A percentile compares a stretch with the other conserved stretches of the same genome.
phyloP scores from a whole-genome alignment of 2,329 filamentous ascomycete species.

The Fusarium multiceps region DNA sequence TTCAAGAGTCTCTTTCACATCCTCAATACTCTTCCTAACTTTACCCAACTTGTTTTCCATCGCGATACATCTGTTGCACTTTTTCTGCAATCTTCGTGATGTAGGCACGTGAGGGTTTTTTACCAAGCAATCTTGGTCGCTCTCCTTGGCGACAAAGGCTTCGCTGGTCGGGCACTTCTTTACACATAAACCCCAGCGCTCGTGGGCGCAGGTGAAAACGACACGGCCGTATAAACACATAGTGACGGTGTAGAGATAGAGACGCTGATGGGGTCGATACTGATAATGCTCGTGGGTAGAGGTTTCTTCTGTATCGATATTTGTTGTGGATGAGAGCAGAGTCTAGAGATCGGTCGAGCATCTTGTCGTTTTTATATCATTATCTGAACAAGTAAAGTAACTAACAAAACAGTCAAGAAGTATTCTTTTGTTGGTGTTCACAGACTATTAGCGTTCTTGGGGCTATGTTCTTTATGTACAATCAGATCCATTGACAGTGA shows the following conservation, averaged over 20 bases:
- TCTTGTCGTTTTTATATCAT: conserved; percentile 17
- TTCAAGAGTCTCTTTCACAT: not conserved
- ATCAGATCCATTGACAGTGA: not conserved
- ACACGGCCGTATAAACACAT: conserved; percentile 47
- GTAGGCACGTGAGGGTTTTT: conserved; percentile 40
- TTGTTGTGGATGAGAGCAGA: not conserved
- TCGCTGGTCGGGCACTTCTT: conserved; percentile 37
- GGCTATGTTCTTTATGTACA: conserved; percentile 15
- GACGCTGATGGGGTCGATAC: not conserved
- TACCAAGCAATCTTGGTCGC: conserved; percentile 32
- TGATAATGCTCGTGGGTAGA: not conserved
- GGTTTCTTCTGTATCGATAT: not conserved
- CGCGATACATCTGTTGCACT: conserved; percentile 43
- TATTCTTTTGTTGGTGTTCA: not conserved
- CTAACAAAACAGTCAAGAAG: not conserved
- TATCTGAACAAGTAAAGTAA: not conserved
- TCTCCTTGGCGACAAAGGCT: conserved; percentile 17
- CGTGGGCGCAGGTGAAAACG: conserved; percentile 45
- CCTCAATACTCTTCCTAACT: conserved; percentile 29
- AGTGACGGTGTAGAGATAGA: conserved; percentile 9
- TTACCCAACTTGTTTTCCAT: conserved; percentile 33
- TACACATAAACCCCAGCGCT: conserved; percentile 43
- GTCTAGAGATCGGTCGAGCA: not conserved
- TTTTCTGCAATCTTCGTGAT: conserved; percentile 31
- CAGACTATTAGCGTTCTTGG: not conserved